phyloP scores from a whole-genome alignment of 441 rosid species.

The Pelargonium cotyledonis region DNA sequence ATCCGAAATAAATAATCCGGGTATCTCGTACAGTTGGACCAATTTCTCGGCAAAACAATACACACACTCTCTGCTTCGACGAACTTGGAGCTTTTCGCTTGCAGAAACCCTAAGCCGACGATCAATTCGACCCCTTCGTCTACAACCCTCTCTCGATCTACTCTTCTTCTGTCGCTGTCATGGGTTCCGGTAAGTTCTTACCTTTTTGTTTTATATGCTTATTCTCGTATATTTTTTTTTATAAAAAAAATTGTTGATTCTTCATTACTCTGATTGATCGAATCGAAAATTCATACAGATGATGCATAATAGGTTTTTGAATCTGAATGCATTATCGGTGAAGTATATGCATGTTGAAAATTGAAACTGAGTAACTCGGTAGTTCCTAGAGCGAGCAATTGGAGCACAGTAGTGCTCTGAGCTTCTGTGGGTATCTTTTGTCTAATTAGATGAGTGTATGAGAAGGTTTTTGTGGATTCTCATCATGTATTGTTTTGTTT shows the following conservation, averaged over 20 bases:
- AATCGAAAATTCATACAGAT: not conserved
- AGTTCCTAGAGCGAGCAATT: not conserved
- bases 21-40: too few species aligned
- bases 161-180: not conserved
- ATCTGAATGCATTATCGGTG: not conserved
- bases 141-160: not conserved
- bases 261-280: too few species aligned
- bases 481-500: too few species aligned
- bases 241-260: too few species aligned
- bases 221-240: too few species aligned
- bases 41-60: too few species aligned
- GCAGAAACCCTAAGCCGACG: not conserved
- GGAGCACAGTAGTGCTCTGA: not conserved
- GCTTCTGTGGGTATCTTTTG: too few species aligned
- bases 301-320: not conserved
- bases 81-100: not conserved
- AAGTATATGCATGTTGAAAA: not conserved
- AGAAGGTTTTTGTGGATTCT: too few species aligned
- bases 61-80: too few species aligned
- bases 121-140: not conserved
- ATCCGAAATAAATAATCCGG: too few species aligned
- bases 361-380: not conserved
- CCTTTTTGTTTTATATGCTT: not conserved
- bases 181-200: conserved; percentile 4
- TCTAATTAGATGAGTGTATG: too few species aligned